A percentile compares a stretch with the other conserved stretches of the same genome.
Conservation (phyloP, 108 stramenopile genomes). For the Pinguiococcus pyrenoidosus region DNA sequence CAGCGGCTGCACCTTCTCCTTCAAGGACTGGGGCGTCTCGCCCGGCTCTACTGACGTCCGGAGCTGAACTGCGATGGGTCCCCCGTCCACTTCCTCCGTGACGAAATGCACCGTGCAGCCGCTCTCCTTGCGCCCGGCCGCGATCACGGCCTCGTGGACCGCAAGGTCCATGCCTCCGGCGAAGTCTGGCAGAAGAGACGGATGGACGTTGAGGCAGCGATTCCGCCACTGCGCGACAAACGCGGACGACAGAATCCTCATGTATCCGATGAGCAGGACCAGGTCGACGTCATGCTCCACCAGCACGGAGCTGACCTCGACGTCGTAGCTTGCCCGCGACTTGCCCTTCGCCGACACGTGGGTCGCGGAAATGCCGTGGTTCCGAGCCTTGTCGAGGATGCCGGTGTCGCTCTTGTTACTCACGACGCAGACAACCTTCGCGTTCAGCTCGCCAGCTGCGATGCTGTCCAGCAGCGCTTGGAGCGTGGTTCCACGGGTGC, state of each 20-base stretch:
- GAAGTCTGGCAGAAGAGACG: slow-evolving; percentile 90
- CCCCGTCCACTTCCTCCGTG: slow-evolving; percentile 85
- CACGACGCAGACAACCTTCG: slow-evolving; percentile 76
- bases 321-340: slow-evolving; percentile 76
- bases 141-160: slow-evolving; percentile 93
- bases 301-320: slow-evolving; percentile 71
- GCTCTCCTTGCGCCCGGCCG: slow-evolving; percentile 69
- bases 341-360: slow-evolving; percentile 60
- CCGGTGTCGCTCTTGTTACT: slow-evolving; percentile 72
- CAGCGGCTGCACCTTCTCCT: slow-evolving; percentile 82
- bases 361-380: slow-evolving; percentile 68
- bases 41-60: slow-evolving; percentile 41
- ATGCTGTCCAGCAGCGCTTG: slow-evolving; percentile 82
- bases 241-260: slow-evolving; percentile 80
- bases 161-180: slow-evolving; percentile 95
- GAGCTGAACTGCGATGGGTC: slow-evolving; percentile 86
- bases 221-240: slow-evolving; percentile 67
- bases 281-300: slow-evolving; percentile 76
- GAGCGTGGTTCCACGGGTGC: slow-evolving; percentile 82
- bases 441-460: slow-evolving; percentile 41
- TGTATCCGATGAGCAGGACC: slow-evolving; percentile 93
- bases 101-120: slow-evolving; percentile 98
- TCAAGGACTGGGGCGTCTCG: slow-evolving; percentile 87
- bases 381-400: slow-evolving; percentile 73
- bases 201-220: slow-evolving; percentile 94